These are phyloP conservation scores for Aspergillus avenaceus DNA, from an alignment of 495 filamentous ascomycete genomes.

Conservation along the genomic window DNA sequence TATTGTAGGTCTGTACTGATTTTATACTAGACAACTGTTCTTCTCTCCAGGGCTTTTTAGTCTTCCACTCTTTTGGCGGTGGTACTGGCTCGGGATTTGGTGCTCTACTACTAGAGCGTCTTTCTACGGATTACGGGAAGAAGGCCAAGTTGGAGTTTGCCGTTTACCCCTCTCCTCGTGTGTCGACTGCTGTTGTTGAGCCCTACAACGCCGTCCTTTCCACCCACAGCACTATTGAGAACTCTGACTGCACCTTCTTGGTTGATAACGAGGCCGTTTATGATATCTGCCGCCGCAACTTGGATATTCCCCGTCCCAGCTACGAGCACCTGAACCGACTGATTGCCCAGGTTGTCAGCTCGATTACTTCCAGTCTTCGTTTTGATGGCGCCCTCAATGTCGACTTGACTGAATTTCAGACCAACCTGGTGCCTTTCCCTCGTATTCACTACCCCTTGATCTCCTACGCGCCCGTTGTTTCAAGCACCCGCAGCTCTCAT, in stretches of 20 bases:
- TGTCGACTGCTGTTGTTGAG: slow-evolving; percentile 86
- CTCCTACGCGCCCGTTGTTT: slow-evolving; percentile 84
- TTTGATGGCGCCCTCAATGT: slow-evolving; percentile 91
- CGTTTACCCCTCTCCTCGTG: slow-evolving; percentile 80
- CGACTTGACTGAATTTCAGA: slow-evolving; percentile 93
- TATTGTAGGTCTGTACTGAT: slow-evolving; percentile 13
- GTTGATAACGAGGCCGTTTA: slow-evolving; percentile 94
- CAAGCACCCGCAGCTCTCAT: slow-evolving; percentile 74
- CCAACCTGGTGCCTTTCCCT: slow-evolving; percentile 87
- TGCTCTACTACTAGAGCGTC: slow-evolving; percentile 79
- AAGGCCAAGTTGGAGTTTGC: slow-evolving; percentile 94
- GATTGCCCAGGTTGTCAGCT: slow-evolving; percentile 89
- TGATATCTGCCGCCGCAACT: slow-evolving; percentile 84
- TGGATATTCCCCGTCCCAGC: slow-evolving; percentile 81
- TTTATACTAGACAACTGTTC: slow-evolving; percentile 71
- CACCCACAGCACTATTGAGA: slow-evolving; percentile 90
- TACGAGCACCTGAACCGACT: slow-evolving; percentile 88
- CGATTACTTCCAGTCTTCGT: slow-evolving; percentile 83
- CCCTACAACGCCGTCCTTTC: slow-evolving; percentile 90
- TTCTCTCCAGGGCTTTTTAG: slow-evolving; percentile 84
- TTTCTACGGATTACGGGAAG: slow-evolving; percentile 87
- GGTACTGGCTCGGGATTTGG: slow-evolving; percentile 91
- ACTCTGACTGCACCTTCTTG: slow-evolving; percentile 88
- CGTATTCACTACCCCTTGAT: slow-evolving; percentile 91
- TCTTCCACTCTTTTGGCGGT: slow-evolving; percentile 93